Base-by-base conservation (phyloP, 2,329 filamentous ascomycete genomes). In the Dactylellina cionopaga region DNA sequence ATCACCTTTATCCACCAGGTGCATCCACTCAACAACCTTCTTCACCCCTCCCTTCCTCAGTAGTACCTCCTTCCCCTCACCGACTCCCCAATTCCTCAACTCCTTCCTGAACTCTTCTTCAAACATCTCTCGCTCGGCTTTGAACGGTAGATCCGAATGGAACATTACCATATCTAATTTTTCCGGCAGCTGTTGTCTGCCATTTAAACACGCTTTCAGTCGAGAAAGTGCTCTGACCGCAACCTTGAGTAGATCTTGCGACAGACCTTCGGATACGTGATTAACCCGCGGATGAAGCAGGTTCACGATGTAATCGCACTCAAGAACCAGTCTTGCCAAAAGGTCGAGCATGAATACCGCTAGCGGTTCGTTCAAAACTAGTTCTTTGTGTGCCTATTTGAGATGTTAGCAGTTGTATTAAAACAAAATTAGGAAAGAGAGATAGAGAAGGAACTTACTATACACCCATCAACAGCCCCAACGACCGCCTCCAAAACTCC, bases 81-180 rank as follows among this genome's bases (percentile, higher is more conserved):
- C 54, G 1, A 65, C 29, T 27, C 25, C 60, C 68, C 68, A 72
- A 39, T 54, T 59, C 59, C 24, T 62, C 33, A 65, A 24, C 22
- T 72, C 68, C 3, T 13, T 19, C 9, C 13, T 29, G 31, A 52
- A 72, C 29, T 65, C 59, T 15, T 44, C 25, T 5, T 59, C 46
- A 31, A 59, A 65, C 37, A 52, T 59, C 27, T 9, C 15, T 17
- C 54, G 39, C 33, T 72, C 68, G 25, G 9, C 7, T 11, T 59
- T 41, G 11, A 72, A 60, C 9, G 68, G 51, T 22, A 72, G 17
- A 13, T 65, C 37, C 9, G 29, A 7, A 19, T 65, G 35, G 29
- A 60, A 65, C 51, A 72, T 72, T 3, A 59, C n/a, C 19, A 55
- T 11, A 41, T 65, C 68, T 4, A 72, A n/a, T 15, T 55, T 52